A percentile compares a stretch with the other conserved stretches of the same genome.
Evolutionary conservation across 2,329 filamentous ascomycete species (phyloP).

Genomic region (Bisporella sp.): DNA sequence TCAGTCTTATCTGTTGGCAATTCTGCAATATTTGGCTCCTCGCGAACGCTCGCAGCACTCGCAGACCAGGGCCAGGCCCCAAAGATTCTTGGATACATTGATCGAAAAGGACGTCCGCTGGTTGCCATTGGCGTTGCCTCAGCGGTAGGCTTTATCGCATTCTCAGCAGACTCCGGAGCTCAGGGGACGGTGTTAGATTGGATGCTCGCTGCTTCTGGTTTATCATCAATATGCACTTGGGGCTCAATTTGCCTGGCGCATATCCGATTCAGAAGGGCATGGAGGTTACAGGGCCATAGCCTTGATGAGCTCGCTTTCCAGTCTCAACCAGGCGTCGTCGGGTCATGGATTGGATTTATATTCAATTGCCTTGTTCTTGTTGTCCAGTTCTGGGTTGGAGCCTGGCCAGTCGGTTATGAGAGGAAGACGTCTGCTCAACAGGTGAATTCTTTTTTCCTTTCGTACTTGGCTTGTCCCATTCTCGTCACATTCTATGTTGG

Average conservation of each 20-base stretch:
- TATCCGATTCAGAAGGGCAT: constrained; percentile 84
- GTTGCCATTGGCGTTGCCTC: constrained; percentile 64
- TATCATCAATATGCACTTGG: constrained; percentile 75
- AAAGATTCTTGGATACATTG: constrained; percentile 69
- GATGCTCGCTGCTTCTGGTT: constrained; percentile 68
- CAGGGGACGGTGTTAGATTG: constrained; percentile 63
- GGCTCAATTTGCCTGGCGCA: constrained; percentile 81
- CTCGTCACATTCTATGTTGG: constrained; percentile 59
- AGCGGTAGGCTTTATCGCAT: constrained; percentile 65
- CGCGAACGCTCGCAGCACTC: constrained; percentile 80
- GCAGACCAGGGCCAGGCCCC: constrained; percentile 85
- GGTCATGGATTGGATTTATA: constrained; percentile 72
- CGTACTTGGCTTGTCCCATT: constrained; percentile 64
- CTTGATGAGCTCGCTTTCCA: constrained; percentile 73
- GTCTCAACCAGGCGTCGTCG: constrained; percentile 70
- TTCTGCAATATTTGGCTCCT: constrained; percentile 85
- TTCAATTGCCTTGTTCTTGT: constrained; percentile 72
- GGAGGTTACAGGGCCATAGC: constrained; percentile 61
- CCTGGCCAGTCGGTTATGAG: constrained; percentile 61
- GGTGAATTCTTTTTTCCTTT: constrained; percentile 64
- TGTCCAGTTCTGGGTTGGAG: constrained; percentile 84
- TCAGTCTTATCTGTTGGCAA: constrained; percentile 89
- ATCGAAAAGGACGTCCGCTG: constrained; percentile 73
- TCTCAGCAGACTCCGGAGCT: constrained; percentile 56
- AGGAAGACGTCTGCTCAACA: constrained; percentile 37